Base-by-base conservation (phyloP, 352 stramenopile species). In the Discostella stelligera region DNA sequence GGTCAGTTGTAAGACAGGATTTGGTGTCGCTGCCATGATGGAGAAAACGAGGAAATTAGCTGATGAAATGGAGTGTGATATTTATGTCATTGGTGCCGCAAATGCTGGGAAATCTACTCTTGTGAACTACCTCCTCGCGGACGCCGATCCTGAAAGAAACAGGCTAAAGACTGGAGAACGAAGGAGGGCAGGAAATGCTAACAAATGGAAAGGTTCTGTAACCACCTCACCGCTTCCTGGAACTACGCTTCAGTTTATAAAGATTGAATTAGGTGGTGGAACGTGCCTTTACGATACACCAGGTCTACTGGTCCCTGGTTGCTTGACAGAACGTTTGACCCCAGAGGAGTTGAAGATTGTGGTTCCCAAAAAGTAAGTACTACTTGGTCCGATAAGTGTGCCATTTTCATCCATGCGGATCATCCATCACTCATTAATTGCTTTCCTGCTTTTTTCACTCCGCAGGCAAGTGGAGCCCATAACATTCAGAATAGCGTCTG, bases 91-190 rank as follows among this genome's bases (percentile, higher is more conserved):
- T 41, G 88, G 88, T 27, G 83, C 84, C 41, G 88, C 88, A 8
- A 94, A 94, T 80, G 88, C 86, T 41, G 86, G 88, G 44, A 94
- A 93, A 68, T 87, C 73, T 66, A 92, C 86, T 55, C 66, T 94
- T 2, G 83, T 94, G 10, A 94, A 94, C 74, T 76, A 83, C 46
- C 82, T 94, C 55, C 61, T 94, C 3, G 75, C 82, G 48, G 71
- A 76, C 20, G 83, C 70, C 20, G 80, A 79, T 71, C 74, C n/a
- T 50, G 46, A 9, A 13, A 73, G 16, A n/a, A 86, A 83, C 58
- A 48, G 50, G 20, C 11, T 49, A 60, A 74, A 66, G 64, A 79
- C 71, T 60, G 64, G 41, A 56, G 66, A 56, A 55, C 82, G 81
- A 21, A 78, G 55, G 52, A 71, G 68, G 56, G 54, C 71, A 71